Evolutionary conservation across 1,139 yeast genomes (phyloP).

Genomic region (Yamadazyma jaroonii): DNA sequence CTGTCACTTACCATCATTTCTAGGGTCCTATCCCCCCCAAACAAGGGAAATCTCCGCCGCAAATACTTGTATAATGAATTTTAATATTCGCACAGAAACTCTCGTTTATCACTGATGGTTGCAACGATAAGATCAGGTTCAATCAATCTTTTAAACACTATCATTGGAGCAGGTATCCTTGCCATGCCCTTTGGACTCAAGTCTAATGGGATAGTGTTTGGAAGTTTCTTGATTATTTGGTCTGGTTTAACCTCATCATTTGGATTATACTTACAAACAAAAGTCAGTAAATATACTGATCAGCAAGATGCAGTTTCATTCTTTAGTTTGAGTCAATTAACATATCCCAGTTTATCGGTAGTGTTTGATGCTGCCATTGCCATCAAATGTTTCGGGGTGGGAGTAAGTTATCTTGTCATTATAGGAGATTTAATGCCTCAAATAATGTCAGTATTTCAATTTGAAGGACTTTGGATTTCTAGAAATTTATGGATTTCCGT

Average conservation of each 20-base stretch:
- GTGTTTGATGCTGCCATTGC: conserved; percentile 53
- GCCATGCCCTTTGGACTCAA: conserved; percentile 58
- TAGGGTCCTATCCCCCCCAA: too few species aligned
- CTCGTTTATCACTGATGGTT: conserved; percentile 1
- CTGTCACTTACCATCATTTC: neutral
- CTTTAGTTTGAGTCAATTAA: conserved; percentile 51
- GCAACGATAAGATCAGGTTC: conserved; percentile 51
- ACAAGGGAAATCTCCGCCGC: too few species aligned
- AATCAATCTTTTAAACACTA: conserved; percentile 52
- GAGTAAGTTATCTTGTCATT: conserved; percentile 81
- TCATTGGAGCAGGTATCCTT: conserved; percentile 55
- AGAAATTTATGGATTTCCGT: conserved; percentile 71
- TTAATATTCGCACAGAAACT: too few species aligned
- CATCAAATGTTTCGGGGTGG: conserved; percentile 82
- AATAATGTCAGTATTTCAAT: conserved; percentile 47
- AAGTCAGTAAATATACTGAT: conserved; percentile 48
- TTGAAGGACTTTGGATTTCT: conserved; percentile 25
- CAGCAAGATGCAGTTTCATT: conserved; percentile 51
- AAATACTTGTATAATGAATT: too few species aligned
- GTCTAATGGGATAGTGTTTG: conserved; percentile 49
- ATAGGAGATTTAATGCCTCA: conserved; percentile 92
- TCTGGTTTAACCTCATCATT: conserved; percentile 50
- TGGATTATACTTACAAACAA: conserved; percentile 51
- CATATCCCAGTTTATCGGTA: conserved; percentile 49
- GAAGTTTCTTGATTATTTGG: conserved; percentile 43